phyloP scores from a whole-genome alignment of 1,284 basidiomycete species.

The Hemileia vastatrix region DNA sequence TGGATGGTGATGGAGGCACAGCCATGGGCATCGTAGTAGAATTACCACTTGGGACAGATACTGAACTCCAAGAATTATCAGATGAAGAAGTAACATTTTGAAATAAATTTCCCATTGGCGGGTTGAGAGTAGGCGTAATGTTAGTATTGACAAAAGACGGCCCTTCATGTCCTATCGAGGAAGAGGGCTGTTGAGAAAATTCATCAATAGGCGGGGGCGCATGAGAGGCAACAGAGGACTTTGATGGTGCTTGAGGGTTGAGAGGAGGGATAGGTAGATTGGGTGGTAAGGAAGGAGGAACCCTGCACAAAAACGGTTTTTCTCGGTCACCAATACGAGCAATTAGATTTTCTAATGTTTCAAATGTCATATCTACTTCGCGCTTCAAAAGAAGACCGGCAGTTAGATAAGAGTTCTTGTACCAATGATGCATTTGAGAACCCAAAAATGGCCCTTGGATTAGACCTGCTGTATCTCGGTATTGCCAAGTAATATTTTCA shows the following conservation, averaged over 20 bases:
- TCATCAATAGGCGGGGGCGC: neutral
- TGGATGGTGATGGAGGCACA: no score
- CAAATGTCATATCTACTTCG: conserved; percentile 41
- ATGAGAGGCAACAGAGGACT: neutral
- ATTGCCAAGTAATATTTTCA: conserved; percentile 21
- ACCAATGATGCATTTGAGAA: conserved; percentile 23
- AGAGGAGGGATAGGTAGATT: conserved; percentile 15
- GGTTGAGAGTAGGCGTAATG: neutral
- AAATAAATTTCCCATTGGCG: no score
- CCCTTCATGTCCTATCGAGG: neutral
- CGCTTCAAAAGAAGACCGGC: conserved; percentile 31
- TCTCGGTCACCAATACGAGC: conserved; percentile 38
- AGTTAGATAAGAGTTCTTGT: conserved; percentile 16
- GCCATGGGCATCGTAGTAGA: no score
- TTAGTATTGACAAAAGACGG: conserved; percentile 7
- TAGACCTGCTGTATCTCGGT: conserved; percentile 15
- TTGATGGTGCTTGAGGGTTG: conserved; percentile 1
- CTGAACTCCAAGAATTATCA: no score
- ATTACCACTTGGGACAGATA: no score
- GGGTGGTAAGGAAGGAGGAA: conserved; percentile 18
- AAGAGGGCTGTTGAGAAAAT: conserved; percentile 6
- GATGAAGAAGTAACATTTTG: no score
- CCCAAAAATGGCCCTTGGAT: conserved; percentile 21
- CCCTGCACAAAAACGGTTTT: conserved; percentile 41
- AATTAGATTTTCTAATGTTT: conserved; percentile 44